phyloP scores from a whole-genome alignment of 306 rosid species.

The Citrullus amarus region DNA sequence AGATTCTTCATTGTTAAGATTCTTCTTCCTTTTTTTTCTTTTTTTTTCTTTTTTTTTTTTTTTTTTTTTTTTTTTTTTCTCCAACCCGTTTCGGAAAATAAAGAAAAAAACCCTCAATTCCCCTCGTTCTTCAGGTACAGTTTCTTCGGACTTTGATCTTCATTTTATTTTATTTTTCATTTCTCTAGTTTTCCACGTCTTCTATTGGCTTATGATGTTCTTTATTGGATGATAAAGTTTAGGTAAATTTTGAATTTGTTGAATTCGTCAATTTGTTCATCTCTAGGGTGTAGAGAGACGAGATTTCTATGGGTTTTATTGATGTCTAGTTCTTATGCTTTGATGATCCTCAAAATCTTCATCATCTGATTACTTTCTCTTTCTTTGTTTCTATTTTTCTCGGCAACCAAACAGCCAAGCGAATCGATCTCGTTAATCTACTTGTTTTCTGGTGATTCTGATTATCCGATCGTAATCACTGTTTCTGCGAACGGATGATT shows the following conservation, averaged over 20 bases:
- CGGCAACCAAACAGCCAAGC: too few relatives aligned
- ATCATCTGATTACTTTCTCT: neutral
- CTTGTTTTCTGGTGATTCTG: neutral
- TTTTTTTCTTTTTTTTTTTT: neutral
- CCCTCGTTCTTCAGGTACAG: neutral
- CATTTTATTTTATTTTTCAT: neutral
- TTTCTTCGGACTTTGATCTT: neutral
- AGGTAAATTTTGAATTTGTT: neutral
- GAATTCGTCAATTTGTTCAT: neutral
- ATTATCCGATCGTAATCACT: neutral
- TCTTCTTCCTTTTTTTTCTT: neutral
- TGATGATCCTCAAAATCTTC: neutral
- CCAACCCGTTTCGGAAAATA: neutral
- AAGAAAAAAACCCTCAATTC: neutral
- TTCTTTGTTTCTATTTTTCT: neutral
- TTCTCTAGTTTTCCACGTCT: neutral
- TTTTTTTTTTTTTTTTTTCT: neutral
- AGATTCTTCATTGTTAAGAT: constrained; percentile 7
- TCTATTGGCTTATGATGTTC: neutral
- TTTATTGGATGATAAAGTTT: neutral
- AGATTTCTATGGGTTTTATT: neutral
- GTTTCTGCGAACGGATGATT: neutral
- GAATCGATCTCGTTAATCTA: neutral
- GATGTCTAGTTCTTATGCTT: neutral
- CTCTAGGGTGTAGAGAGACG: neutral